Percentiles rank a stretch among this genome's conserved stretches.
Evolutionary conservation across 2,329 filamentous ascomycete species (phyloP).

Genomic region (Furcasterigmium sp.): DNA sequence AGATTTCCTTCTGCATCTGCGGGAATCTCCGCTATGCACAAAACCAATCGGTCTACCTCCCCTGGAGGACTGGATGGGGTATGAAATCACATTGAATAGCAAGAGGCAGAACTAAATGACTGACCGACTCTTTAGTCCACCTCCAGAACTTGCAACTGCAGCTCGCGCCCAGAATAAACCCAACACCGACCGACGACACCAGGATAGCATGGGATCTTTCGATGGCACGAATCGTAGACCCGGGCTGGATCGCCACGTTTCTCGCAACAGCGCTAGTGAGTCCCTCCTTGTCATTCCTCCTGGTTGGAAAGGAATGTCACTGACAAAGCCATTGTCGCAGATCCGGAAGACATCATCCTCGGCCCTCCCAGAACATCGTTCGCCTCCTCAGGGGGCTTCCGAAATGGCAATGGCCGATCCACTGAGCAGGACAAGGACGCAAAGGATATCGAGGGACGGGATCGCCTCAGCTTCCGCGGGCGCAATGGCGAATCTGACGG

Average conservation of each 20-base stretch:
- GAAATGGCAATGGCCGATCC: slow-evolving; percentile 35
- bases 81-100: slow-evolving; percentile 23
- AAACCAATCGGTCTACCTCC: slow-evolving; percentile 78
- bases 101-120: too few relatives aligned
- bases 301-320: not conserved
- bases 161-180: slow-evolving; percentile 38
- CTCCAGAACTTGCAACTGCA: slow-evolving; percentile 34
- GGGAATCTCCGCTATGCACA: slow-evolving; percentile 75
- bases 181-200: slow-evolving; percentile 37
- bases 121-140: slow-evolving; percentile 36
- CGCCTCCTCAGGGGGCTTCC: slow-evolving; percentile 63
- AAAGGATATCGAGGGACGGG: slow-evolving; percentile 46
- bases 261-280: slow-evolving; percentile 54
- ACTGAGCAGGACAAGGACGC: slow-evolving; percentile 47
- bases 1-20: slow-evolving; percentile 70
- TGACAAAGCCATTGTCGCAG: slow-evolving; percentile 28
- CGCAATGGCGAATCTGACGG: slow-evolving; percentile 46
- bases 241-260: slow-evolving; percentile 46
- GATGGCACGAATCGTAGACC: slow-evolving; percentile 48
- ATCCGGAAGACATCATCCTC: slow-evolving; percentile 76
- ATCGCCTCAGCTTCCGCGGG: slow-evolving; percentile 56
- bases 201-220: slow-evolving; percentile 34
- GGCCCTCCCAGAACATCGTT: slow-evolving; percentile 81
- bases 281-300: slow-evolving; percentile 8
- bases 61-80: slow-evolving; percentile 97